Evolutionary conservation across 257 asterid genomes (phyloP), one percentile per base, ranked within the genome.

Genomic region (Paraleonurus japonicus): DNA sequence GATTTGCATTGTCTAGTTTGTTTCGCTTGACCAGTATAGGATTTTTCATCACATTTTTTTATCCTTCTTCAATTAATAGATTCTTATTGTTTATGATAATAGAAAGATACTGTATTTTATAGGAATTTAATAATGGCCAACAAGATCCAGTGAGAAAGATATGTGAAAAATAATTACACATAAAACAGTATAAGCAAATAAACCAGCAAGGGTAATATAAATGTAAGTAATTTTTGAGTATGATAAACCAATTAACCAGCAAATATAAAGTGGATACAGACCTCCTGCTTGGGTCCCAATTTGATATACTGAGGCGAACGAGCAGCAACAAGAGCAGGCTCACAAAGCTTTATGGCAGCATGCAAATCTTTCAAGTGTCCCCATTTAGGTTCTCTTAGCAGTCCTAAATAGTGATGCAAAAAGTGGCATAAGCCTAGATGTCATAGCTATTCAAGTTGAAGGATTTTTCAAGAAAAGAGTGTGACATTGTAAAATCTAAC

Each of bases 221-320:
- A 32, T 32, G 39, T 32, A 47, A 47, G 13, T n/a, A 51, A 54
- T 37, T 64, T 22, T 11, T 55, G 47, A 2, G 19, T 63, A 17
- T n/a, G 37, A 58, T 9, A 69, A 28, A 19, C 10, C 51, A 30
- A 65, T 39, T 66, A 17, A 7, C 16, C 54, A 32, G 33, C 30
- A 39, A 65, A 19, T 72, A 41, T 57, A 43, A 58, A 77, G 35
- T 15, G 57, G 62, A 63, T 55, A 50, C 88, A 67, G 7, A 88
- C 98, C 97, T 93, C 98, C 80, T 90, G 98, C 69, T 72, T 84
- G 68, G 90, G 82, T 81, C 98, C 98, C 87, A 93, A 84, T 75
- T 89, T 88, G 64, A 85, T 81, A 76, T 87, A 93, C 80, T 90
- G 81, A 59, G 98, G 82, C 26, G 96, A 85, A 82, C 78, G 67